A percentile compares a stretch with the other conserved stretches of the same genome.
Conservation (phyloP, 495 filamentous ascomycete genomes). For the Annulohypoxylon moriforme region DNA sequence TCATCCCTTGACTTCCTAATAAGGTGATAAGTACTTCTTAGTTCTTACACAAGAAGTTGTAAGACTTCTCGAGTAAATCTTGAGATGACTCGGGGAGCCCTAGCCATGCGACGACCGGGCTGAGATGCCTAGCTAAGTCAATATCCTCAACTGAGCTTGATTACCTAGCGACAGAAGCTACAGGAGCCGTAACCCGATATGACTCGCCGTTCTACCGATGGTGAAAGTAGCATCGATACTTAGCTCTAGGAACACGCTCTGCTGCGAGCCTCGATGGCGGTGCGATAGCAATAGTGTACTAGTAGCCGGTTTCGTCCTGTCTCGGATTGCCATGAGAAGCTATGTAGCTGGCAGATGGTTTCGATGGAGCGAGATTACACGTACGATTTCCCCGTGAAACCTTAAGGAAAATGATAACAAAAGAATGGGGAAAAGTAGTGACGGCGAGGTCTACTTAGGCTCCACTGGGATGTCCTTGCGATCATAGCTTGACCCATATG, state of each 20-base stretch:
- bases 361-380: neutral
- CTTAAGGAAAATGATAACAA: neutral
- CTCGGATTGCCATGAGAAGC: too few species aligned
- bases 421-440: neutral
- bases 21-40: neutral
- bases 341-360: neutral
- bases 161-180: neutral
- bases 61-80: neutral
- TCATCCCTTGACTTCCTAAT: slow-evolving; percentile 7
- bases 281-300: neutral
- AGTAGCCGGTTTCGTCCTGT: neutral
- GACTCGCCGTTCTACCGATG: neutral
- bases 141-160: neutral
- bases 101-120: neutral
- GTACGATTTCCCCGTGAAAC: neutral
- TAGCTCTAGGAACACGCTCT: neutral
- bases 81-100: neutral
- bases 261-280: neutral
- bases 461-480: neutral
- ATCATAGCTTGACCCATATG: neutral
- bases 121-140: neutral
- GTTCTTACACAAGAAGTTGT: neutral
- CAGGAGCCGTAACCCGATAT: neutral
- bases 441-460: neutral
- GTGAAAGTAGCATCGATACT: neutral